Evolutionary conservation across 2,329 filamentous ascomycete species (phyloP).

Genomic region (Calonectria pteridis): DNA sequence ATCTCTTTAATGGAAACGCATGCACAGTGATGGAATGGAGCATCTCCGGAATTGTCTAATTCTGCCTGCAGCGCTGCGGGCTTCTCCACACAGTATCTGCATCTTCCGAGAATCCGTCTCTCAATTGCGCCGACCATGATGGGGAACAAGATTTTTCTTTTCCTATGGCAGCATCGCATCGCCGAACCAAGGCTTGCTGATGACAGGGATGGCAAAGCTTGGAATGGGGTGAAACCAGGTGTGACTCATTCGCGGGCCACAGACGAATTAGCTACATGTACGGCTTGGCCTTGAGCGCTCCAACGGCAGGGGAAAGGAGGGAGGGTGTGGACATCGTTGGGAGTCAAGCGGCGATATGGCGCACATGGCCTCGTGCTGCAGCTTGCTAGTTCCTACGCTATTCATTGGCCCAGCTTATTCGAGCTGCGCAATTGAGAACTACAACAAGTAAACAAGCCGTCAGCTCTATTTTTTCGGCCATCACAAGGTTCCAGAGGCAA

Average conservation of each 20-base stretch:
- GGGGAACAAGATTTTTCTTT: conserved; percentile 33
- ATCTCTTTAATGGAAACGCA: background rate
- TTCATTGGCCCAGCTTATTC: conserved; percentile 23
- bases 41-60: background rate
- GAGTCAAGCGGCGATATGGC: conserved; percentile 15
- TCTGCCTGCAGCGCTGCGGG: conserved; percentile 13
- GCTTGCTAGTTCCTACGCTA: conserved; percentile 26
- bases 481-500: conserved; percentile 14
- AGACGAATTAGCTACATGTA: conserved; percentile 38
- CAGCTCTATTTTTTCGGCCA: background rate
- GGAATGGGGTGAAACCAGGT: conserved; percentile 46
- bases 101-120: conserved; percentile 20
- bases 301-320: conserved; percentile 13
- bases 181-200: conserved; percentile 36
- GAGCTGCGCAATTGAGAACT: conserved; percentile 16
- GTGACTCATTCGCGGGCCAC: conserved; percentile 44
- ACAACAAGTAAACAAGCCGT: background rate
- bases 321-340: conserved; percentile 17
- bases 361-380: conserved; percentile 27
- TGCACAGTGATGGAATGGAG: conserved; percentile 16
- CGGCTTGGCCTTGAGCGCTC: conserved; percentile 31
- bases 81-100: background rate
- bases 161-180: conserved; percentile 28
- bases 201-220: conserved; percentile 40
- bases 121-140: conserved; percentile 34